A percentile compares a stretch with the other conserved stretches of the same genome.
These are phyloP conservation scores for Nakaseomyces delphensis DNA, from an alignment of 1,139 yeast species.

Conservation along the genomic window DNA sequence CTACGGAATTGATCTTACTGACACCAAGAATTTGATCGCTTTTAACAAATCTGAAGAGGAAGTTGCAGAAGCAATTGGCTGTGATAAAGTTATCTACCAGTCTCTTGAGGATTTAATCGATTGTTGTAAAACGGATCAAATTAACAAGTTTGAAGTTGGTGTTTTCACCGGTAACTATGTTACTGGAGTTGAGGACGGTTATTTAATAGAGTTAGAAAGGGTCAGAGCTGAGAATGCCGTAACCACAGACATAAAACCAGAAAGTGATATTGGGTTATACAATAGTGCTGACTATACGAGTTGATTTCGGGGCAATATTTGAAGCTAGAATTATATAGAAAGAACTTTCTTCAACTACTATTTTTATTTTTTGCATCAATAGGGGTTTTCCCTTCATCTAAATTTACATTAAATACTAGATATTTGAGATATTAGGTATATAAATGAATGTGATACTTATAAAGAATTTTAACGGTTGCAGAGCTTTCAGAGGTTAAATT, in stretches of 20 bases:
- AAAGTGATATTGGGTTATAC: slow-evolving; percentile 81
- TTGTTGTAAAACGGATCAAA: slow-evolving; percentile 55
- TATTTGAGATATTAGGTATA: too few relatives aligned
- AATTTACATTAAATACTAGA: too few relatives aligned
- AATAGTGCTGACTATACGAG: slow-evolving; percentile 67
- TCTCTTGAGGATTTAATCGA: slow-evolving; percentile 69
- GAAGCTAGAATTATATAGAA: too few relatives aligned
- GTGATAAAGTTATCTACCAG: slow-evolving; percentile 88
- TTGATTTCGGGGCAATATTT: background rate
- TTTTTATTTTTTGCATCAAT: too few relatives aligned
- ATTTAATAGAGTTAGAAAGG: slow-evolving; percentile 71
- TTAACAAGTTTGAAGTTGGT: slow-evolving; percentile 72
- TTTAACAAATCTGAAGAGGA: slow-evolving; percentile 65
- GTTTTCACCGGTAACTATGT: slow-evolving; percentile 93
- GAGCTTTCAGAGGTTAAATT: too few relatives aligned
- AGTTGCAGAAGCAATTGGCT: slow-evolving; percentile 74
- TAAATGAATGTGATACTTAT: too few relatives aligned
- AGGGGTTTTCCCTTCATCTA: too few relatives aligned
- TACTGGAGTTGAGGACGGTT: slow-evolving; percentile 82
- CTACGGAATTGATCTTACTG: slow-evolving; percentile 95
- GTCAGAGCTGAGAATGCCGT: slow-evolving; percentile 76
- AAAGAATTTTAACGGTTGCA: too few relatives aligned
- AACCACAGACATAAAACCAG: slow-evolving; percentile 65
- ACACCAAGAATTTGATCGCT: slow-evolving; percentile 88
- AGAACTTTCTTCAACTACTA: too few relatives aligned